Evolutionary conservation across 768 basidiomycete species (phyloP).

Genomic region (Saitozyma sp.): DNA sequence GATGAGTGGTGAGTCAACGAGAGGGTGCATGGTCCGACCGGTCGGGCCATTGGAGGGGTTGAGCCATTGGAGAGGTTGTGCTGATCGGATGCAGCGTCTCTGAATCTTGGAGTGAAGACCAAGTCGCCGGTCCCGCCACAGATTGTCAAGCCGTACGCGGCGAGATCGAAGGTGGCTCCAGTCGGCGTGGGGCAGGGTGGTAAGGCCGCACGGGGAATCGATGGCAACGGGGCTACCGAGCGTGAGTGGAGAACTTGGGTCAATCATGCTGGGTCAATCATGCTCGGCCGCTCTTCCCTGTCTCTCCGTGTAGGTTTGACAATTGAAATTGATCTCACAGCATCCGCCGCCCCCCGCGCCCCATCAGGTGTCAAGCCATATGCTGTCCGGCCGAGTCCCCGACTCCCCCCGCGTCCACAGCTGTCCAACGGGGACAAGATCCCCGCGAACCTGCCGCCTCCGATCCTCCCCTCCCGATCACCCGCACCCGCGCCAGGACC

Average conservation of each 20-base stretch:
- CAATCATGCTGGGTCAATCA: too few relatives aligned
- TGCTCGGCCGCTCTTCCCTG: too few relatives aligned
- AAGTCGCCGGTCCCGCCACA: not conserved
- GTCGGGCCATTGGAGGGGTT: not conserved
- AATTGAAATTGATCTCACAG: too few relatives aligned
- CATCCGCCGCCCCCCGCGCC: not conserved
- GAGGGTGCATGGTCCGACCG: not conserved
- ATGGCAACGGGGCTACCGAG: too few relatives aligned
- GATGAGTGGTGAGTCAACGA: slow-evolving; percentile 9
- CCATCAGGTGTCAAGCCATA: not conserved
- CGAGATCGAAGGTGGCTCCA: not conserved
- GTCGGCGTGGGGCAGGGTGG: not conserved
- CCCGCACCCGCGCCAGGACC: too few relatives aligned
- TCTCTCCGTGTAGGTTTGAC: too few relatives aligned
- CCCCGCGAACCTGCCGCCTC: not conserved
- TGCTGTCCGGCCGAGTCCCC: not conserved
- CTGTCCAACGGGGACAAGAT: not conserved
- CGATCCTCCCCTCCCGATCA: not conserved
- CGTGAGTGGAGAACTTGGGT: too few relatives aligned
- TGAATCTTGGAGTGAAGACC: not conserved
- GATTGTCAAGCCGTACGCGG: not conserved
- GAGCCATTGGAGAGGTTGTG: not conserved
- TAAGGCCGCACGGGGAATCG: too few relatives aligned
- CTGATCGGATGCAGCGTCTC: not conserved
- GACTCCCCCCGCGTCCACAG: not conserved